Evolutionary conservation across 805 yeast species (phyloP), one percentile per base, ranked within the genome.

Genomic region (Ogataea glucozyma): DNA sequence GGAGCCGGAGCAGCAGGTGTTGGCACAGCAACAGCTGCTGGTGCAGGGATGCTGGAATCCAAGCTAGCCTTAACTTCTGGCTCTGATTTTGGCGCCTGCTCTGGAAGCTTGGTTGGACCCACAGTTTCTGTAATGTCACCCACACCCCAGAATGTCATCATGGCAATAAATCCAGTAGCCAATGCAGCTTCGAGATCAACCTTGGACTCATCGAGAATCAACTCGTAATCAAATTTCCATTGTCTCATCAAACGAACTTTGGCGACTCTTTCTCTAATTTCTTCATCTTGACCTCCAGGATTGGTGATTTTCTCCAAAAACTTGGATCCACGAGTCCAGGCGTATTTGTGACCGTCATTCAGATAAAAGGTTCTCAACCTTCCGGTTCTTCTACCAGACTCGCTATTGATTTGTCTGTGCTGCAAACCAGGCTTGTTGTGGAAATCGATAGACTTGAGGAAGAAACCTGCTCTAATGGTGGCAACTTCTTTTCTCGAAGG

Each of bases 121-220:
- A 72, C 66, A 19, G 82, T 75, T 40, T 70, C 73, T 12, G 81
- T 75, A 47, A 64, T 64, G 56, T 70, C 76, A 39, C 81, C 81
- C 38, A 68, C 58, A 17, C 80, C 79, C 87, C 87, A 81, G 60
- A 79, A 81, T n/a, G 84, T 76, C 64, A 77, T 66, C 81, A 81
- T 79, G 14, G 83, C 70, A 41, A 78, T 61, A 51, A 80, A 81
- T 1, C 73, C 83, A 6, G 85, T 78, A n/a, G 80, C 76, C 39
- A 81, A 56, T 3, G 77, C 83, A 31, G 73, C 64, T 42, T 75
- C 76, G n/a, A 66, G 57, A 53, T 76, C 80, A 20, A 78, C 62
- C 48, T 67, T 65, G 2, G 55, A 40, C 38, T 69, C 73, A 57
- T 79, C 83, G 20, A 80, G 58, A 24, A 75, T 59, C 45, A 81